phyloP scores from a whole-genome alignment of 352 stramenopile genomes.

The Globisporangium rhizosaccharum region DNA sequence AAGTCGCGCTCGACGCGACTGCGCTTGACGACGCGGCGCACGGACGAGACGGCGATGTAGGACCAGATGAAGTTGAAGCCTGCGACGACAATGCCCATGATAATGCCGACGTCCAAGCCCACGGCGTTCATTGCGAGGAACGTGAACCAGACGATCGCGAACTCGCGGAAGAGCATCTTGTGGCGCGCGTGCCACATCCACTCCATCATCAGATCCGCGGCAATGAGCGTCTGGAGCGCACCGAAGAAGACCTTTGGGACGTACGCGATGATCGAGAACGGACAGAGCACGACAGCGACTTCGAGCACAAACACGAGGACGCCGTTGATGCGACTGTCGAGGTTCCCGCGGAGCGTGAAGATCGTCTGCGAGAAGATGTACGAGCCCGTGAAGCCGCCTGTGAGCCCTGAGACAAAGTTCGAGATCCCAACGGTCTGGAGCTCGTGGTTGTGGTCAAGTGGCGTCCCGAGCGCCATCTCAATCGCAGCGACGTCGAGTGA shows the following conservation, averaged over 20 bases:
- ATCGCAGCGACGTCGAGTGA: conserved; percentile 97
- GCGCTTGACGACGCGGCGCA: conserved; percentile 75
- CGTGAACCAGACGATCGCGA: conserved; percentile 90
- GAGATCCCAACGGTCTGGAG: conserved; percentile 93
- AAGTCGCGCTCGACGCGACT: conserved; percentile 78
- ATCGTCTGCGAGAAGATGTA: conserved; percentile 99
- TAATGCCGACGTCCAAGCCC: conserved; percentile 95
- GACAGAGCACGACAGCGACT: conserved; percentile 74
- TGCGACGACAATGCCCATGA: conserved; percentile 88
- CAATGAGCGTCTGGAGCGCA: conserved; percentile 95
- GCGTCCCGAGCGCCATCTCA: conserved; percentile 93
- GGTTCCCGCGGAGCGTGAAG: conserved; percentile 76
- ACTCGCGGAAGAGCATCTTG: conserved; percentile 88
- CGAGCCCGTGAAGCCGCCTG: conserved; percentile 96
- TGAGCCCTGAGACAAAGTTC: conserved; percentile 94
- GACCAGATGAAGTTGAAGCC: conserved; percentile 87
- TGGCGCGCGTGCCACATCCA: conserved; percentile 90
- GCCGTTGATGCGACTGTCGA: conserved; percentile 67
- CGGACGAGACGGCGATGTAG: conserved; percentile 65
- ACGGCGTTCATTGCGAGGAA: conserved; percentile 92
- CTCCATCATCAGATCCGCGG: conserved; percentile 95
- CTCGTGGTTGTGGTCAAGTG: conserved; percentile 95
- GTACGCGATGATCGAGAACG: conserved; percentile 93
- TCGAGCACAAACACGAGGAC: conserved; percentile 78
- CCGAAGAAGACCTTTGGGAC: conserved; percentile 98